Percentiles rank a stretch among this genome's conserved stretches.
These are phyloP conservation scores for Pichia inconspicua DNA, from an alignment of 1,139 yeast genomes.

Conservation along the genomic window DNA sequence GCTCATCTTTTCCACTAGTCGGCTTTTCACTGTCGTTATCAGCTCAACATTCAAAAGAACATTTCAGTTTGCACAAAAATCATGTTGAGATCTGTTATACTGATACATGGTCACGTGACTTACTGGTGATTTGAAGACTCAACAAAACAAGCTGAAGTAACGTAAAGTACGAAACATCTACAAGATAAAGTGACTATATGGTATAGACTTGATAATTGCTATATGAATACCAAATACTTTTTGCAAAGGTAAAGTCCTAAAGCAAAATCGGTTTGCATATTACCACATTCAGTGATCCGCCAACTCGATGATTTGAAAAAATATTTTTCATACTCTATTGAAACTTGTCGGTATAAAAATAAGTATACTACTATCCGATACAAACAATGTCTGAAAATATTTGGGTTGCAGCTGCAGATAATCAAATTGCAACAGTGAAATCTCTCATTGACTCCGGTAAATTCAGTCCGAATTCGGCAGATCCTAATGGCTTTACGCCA, in stretches of 20 bases:
- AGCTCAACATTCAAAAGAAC: background rate
- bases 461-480: constrained; percentile 63
- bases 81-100: background rate
- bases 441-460: constrained; percentile 43
- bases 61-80: background rate
- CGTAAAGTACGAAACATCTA: too few species aligned
- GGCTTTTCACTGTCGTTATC: too few species aligned
- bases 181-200: too few species aligned
- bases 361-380: background rate
- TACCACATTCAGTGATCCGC: too few species aligned
- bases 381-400: constrained; percentile 39
- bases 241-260: too few species aligned
- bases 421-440: constrained; percentile 54
- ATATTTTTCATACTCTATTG: too few species aligned
- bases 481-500: constrained; percentile 92
- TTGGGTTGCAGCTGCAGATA: constrained; percentile 95
- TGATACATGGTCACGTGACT: background rate
- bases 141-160: too few species aligned
- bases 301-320: too few species aligned
- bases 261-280: too few species aligned
- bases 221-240: too few species aligned
- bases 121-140: too few species aligned
- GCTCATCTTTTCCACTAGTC: background rate
- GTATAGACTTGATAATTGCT: too few species aligned
- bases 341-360: background rate